These are phyloP conservation scores for Dicorynia guianensis DNA, from an alignment of 306 rosid species.

Conservation along the genomic window DNA sequence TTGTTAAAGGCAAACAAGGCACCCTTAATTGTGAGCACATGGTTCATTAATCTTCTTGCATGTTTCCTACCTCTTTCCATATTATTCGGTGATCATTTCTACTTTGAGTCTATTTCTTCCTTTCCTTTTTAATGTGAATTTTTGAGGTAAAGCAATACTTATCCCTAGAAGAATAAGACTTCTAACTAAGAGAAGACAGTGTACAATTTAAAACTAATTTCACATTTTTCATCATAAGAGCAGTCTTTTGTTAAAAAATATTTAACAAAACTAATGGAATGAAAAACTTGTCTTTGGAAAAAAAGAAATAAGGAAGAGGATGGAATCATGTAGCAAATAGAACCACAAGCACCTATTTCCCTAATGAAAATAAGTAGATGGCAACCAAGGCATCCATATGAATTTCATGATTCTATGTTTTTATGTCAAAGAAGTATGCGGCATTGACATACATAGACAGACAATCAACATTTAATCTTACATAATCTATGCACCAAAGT, in stretches of 20 bases:
- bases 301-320: background rate
- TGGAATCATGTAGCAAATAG: background rate
- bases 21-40: background rate
- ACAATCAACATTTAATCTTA: constrained; percentile 1
- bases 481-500: background rate
- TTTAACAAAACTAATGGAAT: background rate
- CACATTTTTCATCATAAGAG: background rate
- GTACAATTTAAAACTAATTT: background rate
- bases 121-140: background rate
- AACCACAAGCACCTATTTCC: background rate
- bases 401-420: background rate
- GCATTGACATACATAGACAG: background rate
- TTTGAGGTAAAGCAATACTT: background rate
- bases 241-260: background rate
- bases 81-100: background rate
- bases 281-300: background rate
- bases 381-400: background rate
- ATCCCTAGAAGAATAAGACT: background rate
- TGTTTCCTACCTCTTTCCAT: constrained; percentile 30
- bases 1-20: background rate
- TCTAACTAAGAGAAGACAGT: constrained; percentile 5
- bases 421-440: background rate
- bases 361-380: background rate
- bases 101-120: constrained; percentile 5
- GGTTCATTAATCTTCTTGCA: background rate